A percentile compares a stretch with the other conserved stretches of the same genome.
Evolutionary conservation across 2,329 filamentous ascomycete species (phyloP).

Genomic region (Arthrobotrys iridis): DNA sequence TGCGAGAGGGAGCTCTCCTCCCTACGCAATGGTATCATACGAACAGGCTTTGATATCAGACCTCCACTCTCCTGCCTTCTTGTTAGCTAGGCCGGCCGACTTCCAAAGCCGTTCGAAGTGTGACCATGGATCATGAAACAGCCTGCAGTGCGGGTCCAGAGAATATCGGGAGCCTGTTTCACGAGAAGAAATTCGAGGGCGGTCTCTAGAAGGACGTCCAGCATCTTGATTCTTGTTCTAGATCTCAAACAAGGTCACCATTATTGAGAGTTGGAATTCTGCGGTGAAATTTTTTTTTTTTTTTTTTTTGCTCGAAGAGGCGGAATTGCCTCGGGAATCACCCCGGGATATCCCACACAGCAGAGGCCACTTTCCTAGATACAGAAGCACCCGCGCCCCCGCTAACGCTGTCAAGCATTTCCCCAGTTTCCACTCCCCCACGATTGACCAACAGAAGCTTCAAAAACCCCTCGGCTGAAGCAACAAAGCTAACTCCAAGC

Average conservation of each 20-base stretch:
- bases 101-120: not conserved
- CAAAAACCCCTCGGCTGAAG: not conserved
- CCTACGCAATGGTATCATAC: slow-evolving; percentile 13
- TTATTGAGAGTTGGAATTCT: slow-evolving; percentile 9
- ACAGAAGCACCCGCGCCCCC: slow-evolving; percentile 28
- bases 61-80: slow-evolving; percentile 41
- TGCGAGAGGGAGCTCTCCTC: slow-evolving; percentile 21
- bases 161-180: slow-evolving; percentile 4
- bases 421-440: slow-evolving; percentile 52
- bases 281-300: slow-evolving; percentile 8
- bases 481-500: not conserved
- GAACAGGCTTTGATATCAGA: slow-evolving; percentile 16
- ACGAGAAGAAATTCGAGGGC: not conserved
- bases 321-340: slow-evolving; percentile 28
- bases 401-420: slow-evolving; percentile 34
- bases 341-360: slow-evolving; percentile 18
- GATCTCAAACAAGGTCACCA: not conserved
- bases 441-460: not conserved
- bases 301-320: too few relatives aligned
- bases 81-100: slow-evolving; percentile 16
- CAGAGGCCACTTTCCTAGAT: slow-evolving; percentile 32
- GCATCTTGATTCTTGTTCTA: not conserved
- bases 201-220: slow-evolving; percentile 4
- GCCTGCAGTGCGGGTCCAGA: not conserved
- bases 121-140: slow-evolving; percentile 38